A percentile compares a stretch with the other conserved stretches of the same genome.
These are phyloP conservation scores for Sutorius australiensis DNA, from an alignment of 768 basidiomycete species.

Conservation along the genomic window DNA sequence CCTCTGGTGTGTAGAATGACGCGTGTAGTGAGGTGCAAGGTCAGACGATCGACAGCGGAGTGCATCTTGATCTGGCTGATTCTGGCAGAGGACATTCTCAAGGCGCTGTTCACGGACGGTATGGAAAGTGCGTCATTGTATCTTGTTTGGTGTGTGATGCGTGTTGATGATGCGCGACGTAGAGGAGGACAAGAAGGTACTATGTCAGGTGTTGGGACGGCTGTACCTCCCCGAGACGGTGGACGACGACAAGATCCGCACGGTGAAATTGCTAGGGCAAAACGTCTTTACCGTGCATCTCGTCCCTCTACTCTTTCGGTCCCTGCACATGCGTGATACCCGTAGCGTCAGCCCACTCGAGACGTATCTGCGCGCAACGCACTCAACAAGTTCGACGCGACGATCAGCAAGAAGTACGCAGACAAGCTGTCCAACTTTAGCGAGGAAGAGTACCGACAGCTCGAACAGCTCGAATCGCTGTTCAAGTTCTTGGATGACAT, in stretches of 20 bases:
- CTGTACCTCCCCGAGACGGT: constrained; percentile 64
- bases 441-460: no score
- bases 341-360: constrained; percentile 45
- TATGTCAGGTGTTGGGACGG: constrained; percentile 62
- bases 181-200: constrained; percentile 61
- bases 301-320: no score
- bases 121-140: constrained; percentile 48
- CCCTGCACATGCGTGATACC: not conserved
- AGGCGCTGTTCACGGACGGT: constrained; percentile 44
- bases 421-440: no score
- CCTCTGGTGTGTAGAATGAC: not conserved
- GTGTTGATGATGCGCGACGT: no score
- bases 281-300: constrained; percentile 26
- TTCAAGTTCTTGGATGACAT: constrained; percentile 74
- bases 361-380: no score
- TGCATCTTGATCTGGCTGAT: constrained; percentile 62
- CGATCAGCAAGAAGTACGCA: no score
- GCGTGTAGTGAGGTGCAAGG: constrained; percentile 38
- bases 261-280: constrained; percentile 54
- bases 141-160: no score
- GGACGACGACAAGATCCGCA: constrained; percentile 63
- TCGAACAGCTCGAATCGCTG: constrained; percentile 56
- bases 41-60: constrained; percentile 31
- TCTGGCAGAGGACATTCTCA: constrained; percentile 50
- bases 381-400: no score